Evolutionary conservation across 1,139 yeast genomes (phyloP), one percentile per base, ranked within the genome.

Genomic region (Pichia sp.): DNA sequence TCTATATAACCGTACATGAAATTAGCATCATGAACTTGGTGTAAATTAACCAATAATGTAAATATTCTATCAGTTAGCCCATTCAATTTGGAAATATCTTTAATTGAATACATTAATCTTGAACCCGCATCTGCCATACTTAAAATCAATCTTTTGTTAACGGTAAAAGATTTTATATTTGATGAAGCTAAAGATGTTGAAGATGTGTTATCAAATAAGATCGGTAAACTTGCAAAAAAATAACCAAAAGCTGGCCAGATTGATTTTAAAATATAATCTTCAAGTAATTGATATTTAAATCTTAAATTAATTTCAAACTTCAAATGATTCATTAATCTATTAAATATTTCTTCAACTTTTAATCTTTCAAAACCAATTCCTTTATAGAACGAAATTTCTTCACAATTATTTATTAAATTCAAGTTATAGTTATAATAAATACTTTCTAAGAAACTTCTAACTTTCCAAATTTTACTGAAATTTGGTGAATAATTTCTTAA

Each of bases 191-290:
- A 28, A 7, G 48, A 43, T 16, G 30, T 31, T 5, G 35, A 31
- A 5, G 23, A 22, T n/a, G 28, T n/a, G 19, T 23, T 30, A 37
- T 65, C 52, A 44, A 78, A 56, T 37, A 78, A 68, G 21, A 88
- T 91, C 2, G 97, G 97, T 48, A 88, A 72, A 1, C 95, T 85
- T 1, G 96, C 87, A 66, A 86, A 88, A 24, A 87, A 65, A 58
- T 88, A 88, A 10, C 96, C 96, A 66, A 91, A 72, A 0, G 95
- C 95, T 4, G 95, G 87, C 97, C 96, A 89, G 15, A 93, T 80
- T 57, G 86, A 88, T 63, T 88, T 89, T 60, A 89, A 72, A 37
- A 88, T 78, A 57, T 87, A 87, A 59, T 87, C 95, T 63, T 89
- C 96, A 50, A 86, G 64, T 52, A 85, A 70, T 39, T 81, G 80